Percentiles rank a stretch among this genome's conserved stretches.
phyloP scores from a whole-genome alignment of 352 stramenopile genomes.

The Phytophthora sojae region DNA sequence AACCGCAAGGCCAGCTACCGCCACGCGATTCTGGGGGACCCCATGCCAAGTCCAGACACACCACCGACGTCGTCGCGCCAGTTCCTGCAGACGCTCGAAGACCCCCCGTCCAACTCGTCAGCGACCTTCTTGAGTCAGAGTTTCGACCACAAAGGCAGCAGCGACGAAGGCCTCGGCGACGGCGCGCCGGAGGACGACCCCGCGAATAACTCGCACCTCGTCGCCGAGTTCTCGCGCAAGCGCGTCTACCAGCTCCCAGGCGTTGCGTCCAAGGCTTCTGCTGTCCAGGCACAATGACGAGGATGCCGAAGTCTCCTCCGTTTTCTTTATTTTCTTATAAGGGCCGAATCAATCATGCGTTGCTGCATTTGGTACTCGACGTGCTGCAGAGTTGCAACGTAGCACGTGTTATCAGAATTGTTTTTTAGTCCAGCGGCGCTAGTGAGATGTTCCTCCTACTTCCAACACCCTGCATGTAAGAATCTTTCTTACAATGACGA shows the following conservation, averaged over 20 bases:
- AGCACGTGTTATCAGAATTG: neutral
- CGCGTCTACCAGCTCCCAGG: constrained; percentile 27
- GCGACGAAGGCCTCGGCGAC: constrained; percentile 33
- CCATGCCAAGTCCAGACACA: constrained; percentile 53
- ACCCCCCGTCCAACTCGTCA: constrained; percentile 63
- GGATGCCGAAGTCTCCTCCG: neutral
- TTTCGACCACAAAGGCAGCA: constrained; percentile 52
- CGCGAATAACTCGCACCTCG: constrained; percentile 49
- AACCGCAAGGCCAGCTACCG: constrained; percentile 82
- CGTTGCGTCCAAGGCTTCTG: constrained; percentile 7
- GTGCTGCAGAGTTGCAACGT: neutral
- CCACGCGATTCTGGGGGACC: constrained; percentile 74
- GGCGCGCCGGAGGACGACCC: constrained; percentile 66
- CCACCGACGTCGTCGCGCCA: constrained; percentile 47
- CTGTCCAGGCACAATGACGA: constrained; percentile 30
- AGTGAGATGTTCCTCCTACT: too few species aligned
- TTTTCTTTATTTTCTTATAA: constrained; percentile 37
- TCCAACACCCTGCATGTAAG: too few species aligned
- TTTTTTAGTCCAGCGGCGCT: too few species aligned
- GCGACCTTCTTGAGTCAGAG: constrained; percentile 67
- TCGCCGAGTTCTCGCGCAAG: constrained; percentile 59
- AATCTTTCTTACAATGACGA: too few species aligned
- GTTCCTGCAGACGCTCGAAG: constrained; percentile 66
- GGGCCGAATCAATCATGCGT: constrained; percentile 21
- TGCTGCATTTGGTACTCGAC: constrained; percentile 6